Conservation (phyloP, 169 alveolate species). For the Eimeria nieschulzi region DNA sequence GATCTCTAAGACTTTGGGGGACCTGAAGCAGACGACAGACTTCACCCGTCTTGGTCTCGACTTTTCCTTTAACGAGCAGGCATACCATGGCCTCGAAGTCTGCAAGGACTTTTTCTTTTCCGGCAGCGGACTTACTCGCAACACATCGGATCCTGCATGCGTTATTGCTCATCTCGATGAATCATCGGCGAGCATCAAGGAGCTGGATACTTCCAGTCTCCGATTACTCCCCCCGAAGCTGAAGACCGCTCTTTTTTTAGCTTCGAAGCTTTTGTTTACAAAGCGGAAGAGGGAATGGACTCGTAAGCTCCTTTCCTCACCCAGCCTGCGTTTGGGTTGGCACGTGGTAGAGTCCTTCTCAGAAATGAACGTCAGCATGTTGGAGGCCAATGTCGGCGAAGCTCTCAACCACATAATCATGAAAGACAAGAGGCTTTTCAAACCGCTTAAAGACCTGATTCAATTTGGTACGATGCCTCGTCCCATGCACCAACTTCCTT, state of each 20-base stretch:
- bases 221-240: slow-evolving; percentile 38
- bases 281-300: slow-evolving; percentile 28
- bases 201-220: slow-evolving; percentile 10
- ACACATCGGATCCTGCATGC: slow-evolving; percentile 41
- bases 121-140: slow-evolving; percentile 23
- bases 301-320: slow-evolving; percentile 26
- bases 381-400: slow-evolving; percentile 62
- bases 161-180: slow-evolving; percentile 54
- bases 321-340: slow-evolving; percentile 45
- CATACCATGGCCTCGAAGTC: slow-evolving; percentile 6
- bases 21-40: slow-evolving; percentile 16
- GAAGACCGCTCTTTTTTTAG: slow-evolving; percentile 1
- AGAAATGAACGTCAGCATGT: slow-evolving; percentile 39
- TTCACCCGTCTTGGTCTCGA: slow-evolving; percentile 42
- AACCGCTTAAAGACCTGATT: slow-evolving; percentile 37
- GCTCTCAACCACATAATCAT: slow-evolving; percentile 24
- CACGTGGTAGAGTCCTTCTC: slow-evolving; percentile 55
- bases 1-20: neutral
- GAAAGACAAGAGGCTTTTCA: slow-evolving; percentile 22
- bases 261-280: slow-evolving; percentile 14
- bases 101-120: slow-evolving; percentile 42
- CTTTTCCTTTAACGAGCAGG: slow-evolving; percentile 19
- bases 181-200: neutral
- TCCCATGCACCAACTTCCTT: neutral
- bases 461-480: slow-evolving; percentile 18